Evolutionary conservation across 805 yeast genomes (phyloP), one percentile per base, ranked within the genome.

Genomic region (Saccharomycodes ludwigii): DNA sequence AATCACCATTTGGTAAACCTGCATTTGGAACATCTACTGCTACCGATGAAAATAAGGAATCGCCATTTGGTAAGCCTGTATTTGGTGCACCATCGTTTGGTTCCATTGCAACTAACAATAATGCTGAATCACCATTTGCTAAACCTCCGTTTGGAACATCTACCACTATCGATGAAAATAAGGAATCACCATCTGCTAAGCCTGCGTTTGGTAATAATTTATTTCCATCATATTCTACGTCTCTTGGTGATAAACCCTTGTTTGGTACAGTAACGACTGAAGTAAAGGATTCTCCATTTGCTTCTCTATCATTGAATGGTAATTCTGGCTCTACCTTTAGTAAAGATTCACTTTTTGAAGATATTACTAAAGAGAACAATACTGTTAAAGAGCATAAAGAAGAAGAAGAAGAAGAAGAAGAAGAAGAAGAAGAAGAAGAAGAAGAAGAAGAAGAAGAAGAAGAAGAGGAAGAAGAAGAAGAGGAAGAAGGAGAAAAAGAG

Each of bases 11-110:
- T 27, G 38, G 35, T 2, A 30, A 39, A 16, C 37, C 57, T 9
- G 29, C 50, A 2, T 52, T 48, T 31, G 58, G 55, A 9, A 31
- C 48, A 11, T 24, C 45, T 21, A 35, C 40, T 7, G n/a, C n/a
- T n/a, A 22, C 41, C 16, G 25, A 42, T 15, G 24, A 22, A n/a
- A n/a, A n/a, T n/a, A n/a, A n/a, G n/a, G n/a, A n/a, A n/a, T n/a
- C n/a, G n/a, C n/a, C n/a, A n/a, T 34, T 24, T 23, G 39, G 45
- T 12, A 21, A 29, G 21, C 34, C 42, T 21, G 22, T 39, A 2
- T 33, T 40, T 26, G 45, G 41, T 4, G 21, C 38, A 4, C 16
- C 33, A 13, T 30, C 39, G 15, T 39, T 44, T 30, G 41, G 35
- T 5, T n/a, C n/a, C n/a, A n/a, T n/a, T n/a, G n/a, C n/a, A n/a